Conservation (phyloP, 495 filamentous ascomycete species). For the Wilcoxina mikolae region DNA sequence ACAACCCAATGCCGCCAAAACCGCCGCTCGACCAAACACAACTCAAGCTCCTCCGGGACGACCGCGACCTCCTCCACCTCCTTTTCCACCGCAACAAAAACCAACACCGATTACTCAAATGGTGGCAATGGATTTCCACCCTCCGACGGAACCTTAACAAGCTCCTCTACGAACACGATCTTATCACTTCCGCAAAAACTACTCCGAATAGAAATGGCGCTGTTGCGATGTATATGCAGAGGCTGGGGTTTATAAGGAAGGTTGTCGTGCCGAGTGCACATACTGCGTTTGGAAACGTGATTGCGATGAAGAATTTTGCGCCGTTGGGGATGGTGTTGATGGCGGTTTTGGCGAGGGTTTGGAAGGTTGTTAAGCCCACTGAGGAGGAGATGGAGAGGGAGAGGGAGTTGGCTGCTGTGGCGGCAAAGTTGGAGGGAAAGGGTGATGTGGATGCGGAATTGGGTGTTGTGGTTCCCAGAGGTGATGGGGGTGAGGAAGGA, state of each 20-base stretch:
- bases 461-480: conserved; percentile 1
- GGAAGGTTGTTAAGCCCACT: conserved; percentile 30
- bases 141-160: conserved; percentile 47
- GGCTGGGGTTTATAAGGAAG: conserved; percentile 17
- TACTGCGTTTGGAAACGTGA: conserved; percentile 49
- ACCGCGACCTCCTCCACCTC: conserved; percentile 41
- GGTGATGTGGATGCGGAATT: background rate
- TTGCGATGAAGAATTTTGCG: conserved; percentile 60
- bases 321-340: conserved; percentile 62
- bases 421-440: background rate
- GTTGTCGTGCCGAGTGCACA: conserved; percentile 21
- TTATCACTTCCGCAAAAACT: conserved; percentile 1
- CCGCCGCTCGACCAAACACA: background rate
- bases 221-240: conserved; percentile 18
- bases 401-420: background rate
- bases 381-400: conserved; percentile 4
- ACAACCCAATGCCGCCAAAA: background rate
- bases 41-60: conserved; percentile 7
- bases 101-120: conserved; percentile 55
- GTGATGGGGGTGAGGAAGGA: background rate
- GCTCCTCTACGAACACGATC: conserved; percentile 31
- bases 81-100: conserved; percentile 69
- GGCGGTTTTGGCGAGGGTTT: conserved; percentile 47
- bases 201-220: conserved; percentile 6
- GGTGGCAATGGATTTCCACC: conserved; percentile 57